These are phyloP conservation scores for Podospora australis DNA, from an alignment of 495 filamentous ascomycete genomes.

Conservation along the genomic window DNA sequence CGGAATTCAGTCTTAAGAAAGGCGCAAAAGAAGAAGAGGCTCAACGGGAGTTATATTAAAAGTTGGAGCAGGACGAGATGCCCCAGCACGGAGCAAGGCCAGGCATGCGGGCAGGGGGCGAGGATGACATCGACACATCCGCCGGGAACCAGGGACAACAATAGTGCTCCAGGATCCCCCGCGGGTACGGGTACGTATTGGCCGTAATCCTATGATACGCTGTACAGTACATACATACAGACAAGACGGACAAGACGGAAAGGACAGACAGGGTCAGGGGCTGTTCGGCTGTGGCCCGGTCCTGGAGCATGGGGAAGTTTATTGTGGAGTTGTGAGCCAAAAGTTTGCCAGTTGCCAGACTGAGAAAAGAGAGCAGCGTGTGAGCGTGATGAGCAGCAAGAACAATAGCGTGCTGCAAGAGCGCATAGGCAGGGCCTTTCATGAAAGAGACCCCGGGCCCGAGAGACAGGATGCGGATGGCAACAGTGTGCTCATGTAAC, in stretches of 20 bases:
- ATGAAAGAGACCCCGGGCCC: background rate
- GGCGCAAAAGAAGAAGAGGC: constrained; percentile 12
- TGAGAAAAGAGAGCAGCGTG: background rate
- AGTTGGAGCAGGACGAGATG: constrained; percentile 12
- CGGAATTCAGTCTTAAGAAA: background rate
- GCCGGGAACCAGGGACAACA: background rate
- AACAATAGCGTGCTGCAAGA: background rate
- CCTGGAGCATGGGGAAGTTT: constrained; percentile 2
- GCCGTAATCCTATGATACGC: background rate
- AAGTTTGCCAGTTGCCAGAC: background rate
- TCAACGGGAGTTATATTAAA: constrained; percentile 26
- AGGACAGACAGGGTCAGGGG: constrained; percentile 1
- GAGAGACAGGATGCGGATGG: background rate
- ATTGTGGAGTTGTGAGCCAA: background rate
- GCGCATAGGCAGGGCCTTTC: background rate
- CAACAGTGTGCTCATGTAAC: background rate
- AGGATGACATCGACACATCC: constrained; percentile 16
- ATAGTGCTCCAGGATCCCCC: constrained; percentile 1
- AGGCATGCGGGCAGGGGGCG: constrained; percentile 23
- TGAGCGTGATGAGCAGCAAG: background rate
- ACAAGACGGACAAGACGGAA: constrained; percentile 1
- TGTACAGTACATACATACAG: background rate
- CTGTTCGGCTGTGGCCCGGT: constrained; percentile 7
- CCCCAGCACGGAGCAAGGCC: constrained; percentile 27
- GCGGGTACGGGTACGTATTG: constrained; percentile 3